These are phyloP conservation scores for Skeletonema grethae DNA, from an alignment of 108 stramenopile species.

Conservation along the genomic window DNA sequence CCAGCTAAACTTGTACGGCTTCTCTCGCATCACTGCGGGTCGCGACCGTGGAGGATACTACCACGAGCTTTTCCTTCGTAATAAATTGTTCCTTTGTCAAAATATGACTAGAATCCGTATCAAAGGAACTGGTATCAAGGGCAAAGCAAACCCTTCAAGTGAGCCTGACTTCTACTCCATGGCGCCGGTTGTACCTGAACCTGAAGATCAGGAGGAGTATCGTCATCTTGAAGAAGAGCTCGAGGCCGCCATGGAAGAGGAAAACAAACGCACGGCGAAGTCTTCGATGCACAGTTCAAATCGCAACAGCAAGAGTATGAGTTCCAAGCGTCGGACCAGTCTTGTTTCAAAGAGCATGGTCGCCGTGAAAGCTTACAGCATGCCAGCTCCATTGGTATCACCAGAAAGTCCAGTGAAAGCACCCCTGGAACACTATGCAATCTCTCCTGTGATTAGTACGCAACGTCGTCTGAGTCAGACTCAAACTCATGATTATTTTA, in stretches of 20 bases:
- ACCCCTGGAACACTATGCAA: neutral
- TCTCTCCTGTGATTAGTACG: neutral
- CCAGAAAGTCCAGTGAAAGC: neutral
- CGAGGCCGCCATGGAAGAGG: slow-evolving; percentile 23
- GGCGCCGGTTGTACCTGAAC: slow-evolving; percentile 23
- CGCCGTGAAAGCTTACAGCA: neutral
- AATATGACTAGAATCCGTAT: slow-evolving; percentile 57
- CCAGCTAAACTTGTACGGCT: slow-evolving; percentile 87
- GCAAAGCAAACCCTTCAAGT: slow-evolving; percentile 34
- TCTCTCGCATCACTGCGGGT: slow-evolving; percentile 65
- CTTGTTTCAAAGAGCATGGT: neutral
- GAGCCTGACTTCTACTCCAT: slow-evolving; percentile 55
- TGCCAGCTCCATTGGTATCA: neutral
- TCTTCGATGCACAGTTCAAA: neutral
- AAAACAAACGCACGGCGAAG: slow-evolving; percentile 12
- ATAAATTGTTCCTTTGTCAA: slow-evolving; percentile 65
- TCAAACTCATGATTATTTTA: neutral
- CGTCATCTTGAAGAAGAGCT: slow-evolving; percentile 25
- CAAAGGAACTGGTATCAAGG: slow-evolving; percentile 54
- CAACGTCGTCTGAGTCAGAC: slow-evolving; percentile 3
- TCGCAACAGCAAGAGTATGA: neutral
- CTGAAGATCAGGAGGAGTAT: neutral
- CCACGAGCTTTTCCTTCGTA: slow-evolving; percentile 74
- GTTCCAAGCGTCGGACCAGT: neutral
- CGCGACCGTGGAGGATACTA: slow-evolving; percentile 78